phyloP scores from a whole-genome alignment of 2,329 filamentous ascomycete genomes.

The Emergomyces pasteurianus region DNA sequence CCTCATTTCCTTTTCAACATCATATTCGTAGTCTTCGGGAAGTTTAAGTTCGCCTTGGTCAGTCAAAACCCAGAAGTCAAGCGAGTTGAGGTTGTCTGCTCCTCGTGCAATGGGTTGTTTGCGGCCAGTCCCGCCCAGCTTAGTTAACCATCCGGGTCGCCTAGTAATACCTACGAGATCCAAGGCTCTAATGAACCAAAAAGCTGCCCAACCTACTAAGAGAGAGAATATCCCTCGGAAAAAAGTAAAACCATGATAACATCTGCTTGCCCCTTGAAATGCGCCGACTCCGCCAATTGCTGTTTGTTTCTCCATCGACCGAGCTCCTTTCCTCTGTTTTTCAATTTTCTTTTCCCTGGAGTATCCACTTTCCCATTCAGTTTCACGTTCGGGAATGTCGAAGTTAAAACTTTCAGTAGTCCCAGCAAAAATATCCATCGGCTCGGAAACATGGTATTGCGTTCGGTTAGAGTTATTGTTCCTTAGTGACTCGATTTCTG shows the following conservation, averaged over 20 bases:
- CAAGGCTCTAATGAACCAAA: constrained; percentile 44
- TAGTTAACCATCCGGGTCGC: constrained; percentile 51
- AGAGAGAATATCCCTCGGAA: constrained; percentile 61
- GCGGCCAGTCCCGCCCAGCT: constrained; percentile 20
- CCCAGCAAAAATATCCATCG: neutral
- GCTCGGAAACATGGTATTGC: neutral
- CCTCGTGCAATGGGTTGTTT: constrained; percentile 10
- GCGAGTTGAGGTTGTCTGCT: constrained; percentile 16
- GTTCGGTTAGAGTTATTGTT: constrained; percentile 7
- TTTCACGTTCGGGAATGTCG: constrained; percentile 20
- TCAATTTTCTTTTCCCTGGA: constrained; percentile 34
- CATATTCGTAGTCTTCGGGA: constrained; percentile 52
- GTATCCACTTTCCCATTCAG: constrained; percentile 36
- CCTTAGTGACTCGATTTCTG: constrained; percentile 54
- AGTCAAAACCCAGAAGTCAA: constrained; percentile 44
- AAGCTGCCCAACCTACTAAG: constrained; percentile 46
- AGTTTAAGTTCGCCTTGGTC: constrained; percentile 44
- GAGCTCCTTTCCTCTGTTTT: constrained; percentile 23
- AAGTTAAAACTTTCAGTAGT: constrained; percentile 23
- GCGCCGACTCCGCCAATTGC: constrained; percentile 59
- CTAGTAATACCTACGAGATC: constrained; percentile 47
- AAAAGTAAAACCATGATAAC: constrained; percentile 63
- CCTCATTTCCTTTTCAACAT: constrained; percentile 71
- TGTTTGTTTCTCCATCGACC: constrained; percentile 25
- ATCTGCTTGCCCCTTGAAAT: constrained; percentile 63